Conservation (phyloP, 2,329 filamentous ascomycete species). For the Penicillium sp. region DNA sequence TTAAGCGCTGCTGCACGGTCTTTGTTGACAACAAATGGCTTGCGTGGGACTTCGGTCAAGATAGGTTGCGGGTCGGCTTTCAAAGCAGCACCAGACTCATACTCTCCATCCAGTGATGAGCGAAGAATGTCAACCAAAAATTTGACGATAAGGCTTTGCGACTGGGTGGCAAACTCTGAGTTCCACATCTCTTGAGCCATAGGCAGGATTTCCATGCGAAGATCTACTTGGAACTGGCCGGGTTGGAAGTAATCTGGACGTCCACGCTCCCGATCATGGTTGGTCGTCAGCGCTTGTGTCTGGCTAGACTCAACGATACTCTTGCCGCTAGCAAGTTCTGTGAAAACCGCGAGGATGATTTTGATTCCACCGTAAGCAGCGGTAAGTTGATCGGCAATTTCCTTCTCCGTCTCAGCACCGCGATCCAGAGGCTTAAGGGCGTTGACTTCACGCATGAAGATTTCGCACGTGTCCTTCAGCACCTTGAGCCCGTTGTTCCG, state of each 20-base stretch:
- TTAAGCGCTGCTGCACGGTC: slow-evolving; percentile 48
- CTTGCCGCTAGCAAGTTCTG: slow-evolving; percentile 73
- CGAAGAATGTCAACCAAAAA: slow-evolving; percentile 81
- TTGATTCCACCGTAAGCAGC: slow-evolving; percentile 66
- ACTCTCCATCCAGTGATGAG: slow-evolving; percentile 72
- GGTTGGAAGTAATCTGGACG: slow-evolving; percentile 63
- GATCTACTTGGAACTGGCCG: slow-evolving; percentile 79
- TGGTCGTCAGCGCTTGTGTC: slow-evolving; percentile 54
- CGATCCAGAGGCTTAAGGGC: slow-evolving; percentile 46
- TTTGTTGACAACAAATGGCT: slow-evolving; percentile 53
- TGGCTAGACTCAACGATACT: slow-evolving; percentile 74
- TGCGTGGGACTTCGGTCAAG: slow-evolving; percentile 47
- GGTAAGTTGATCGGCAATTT: slow-evolving; percentile 45
- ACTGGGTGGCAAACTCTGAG: slow-evolving; percentile 77
- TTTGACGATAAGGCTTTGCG: slow-evolving; percentile 72
- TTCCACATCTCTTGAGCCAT: slow-evolving; percentile 79
- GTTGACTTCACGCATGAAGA: slow-evolving; percentile 63
- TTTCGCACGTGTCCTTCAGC: slow-evolving; percentile 69
- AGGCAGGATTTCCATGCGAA: slow-evolving; percentile 77
- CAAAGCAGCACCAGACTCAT: slow-evolving; percentile 65
- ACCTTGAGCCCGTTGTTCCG: slow-evolving; percentile 72
- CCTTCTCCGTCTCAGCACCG: slow-evolving; percentile 38
- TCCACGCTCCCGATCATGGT: slow-evolving; percentile 56
- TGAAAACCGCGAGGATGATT: slow-evolving; percentile 81
- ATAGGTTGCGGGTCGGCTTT: slow-evolving; percentile 60